phyloP scores from a whole-genome alignment of 306 rosid genomes.

The Vigna mungo region DNA sequence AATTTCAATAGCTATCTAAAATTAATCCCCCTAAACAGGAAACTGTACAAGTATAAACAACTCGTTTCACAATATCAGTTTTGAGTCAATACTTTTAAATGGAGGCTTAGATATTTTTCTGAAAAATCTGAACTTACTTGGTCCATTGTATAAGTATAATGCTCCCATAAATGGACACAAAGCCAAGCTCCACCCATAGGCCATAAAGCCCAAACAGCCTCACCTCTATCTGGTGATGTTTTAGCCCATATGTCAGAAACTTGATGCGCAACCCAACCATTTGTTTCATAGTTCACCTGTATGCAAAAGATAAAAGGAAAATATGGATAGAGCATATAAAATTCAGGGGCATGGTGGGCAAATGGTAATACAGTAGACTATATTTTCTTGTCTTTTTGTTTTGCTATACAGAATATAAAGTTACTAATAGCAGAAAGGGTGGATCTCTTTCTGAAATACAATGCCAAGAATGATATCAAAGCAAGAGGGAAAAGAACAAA shows the following conservation, averaged over 20 bases:
- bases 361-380: constrained; percentile 18
- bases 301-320: constrained; percentile 28
- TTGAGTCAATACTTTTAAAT: constrained; percentile 28
- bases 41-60: neutral
- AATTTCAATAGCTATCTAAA: constrained; percentile 22
- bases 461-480: constrained; percentile 33
- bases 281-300: constrained; percentile 91
- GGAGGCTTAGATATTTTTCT: constrained; percentile 24
- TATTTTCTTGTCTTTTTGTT: neutral
- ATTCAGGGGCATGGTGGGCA: constrained; percentile 14
- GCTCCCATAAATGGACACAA: constrained; percentile 94
- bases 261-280: constrained; percentile 97
- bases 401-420: constrained; percentile 5
- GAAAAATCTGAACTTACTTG: constrained; percentile 61
- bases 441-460: constrained; percentile 25
- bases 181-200: constrained; percentile 99
- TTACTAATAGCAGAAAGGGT: constrained; percentile 20
- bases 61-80: constrained; percentile 27
- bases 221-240: constrained; percentile 88
- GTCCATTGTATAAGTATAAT: constrained; percentile 84
- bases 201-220: constrained; percentile 96
- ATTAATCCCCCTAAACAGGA: neutral
- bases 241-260: constrained; percentile 94
- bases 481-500: constrained; percentile 35
- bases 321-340: constrained; percentile 30